Conservation (phyloP, 805 yeast genomes). For the Schwanniomyces polymorphus region DNA sequence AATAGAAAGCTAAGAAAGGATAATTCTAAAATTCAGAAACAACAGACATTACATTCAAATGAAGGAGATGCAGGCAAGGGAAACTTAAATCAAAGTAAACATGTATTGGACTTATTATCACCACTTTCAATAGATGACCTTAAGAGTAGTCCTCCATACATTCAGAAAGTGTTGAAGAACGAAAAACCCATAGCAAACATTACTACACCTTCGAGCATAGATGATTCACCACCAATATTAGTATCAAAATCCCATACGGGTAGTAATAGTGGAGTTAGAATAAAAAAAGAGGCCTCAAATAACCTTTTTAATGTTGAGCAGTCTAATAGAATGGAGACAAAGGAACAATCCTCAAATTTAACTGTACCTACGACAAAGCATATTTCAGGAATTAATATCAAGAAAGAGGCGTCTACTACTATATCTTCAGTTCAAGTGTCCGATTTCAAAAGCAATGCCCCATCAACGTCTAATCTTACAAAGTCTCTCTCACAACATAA, state of each 20-base stretch:
- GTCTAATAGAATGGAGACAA: neutral
- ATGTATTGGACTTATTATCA: conserved; percentile 37
- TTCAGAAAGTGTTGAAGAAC: conserved; percentile 2
- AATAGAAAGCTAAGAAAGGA: conserved; percentile 39
- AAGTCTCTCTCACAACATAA: conserved; percentile 16
- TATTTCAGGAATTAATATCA: conserved; percentile 9
- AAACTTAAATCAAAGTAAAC: conserved; percentile 11
- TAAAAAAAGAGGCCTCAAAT: conserved; percentile 18
- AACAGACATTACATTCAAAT: conserved; percentile 4
- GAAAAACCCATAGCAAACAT: conserved; percentile 4
- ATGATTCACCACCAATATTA: conserved; percentile 7
- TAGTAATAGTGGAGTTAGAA: conserved; percentile 2
- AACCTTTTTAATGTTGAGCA: conserved; percentile 2
- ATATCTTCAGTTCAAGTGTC: conserved; percentile 14
- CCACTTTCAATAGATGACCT: conserved; percentile 41
- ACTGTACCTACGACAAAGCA: neutral
- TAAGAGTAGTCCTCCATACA: conserved; percentile 18
- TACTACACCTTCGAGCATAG: conserved; percentile 34
- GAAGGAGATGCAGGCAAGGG: neutral
- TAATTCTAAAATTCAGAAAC: conserved; percentile 24
- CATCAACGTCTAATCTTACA: conserved; percentile 20
- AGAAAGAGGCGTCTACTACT: conserved; percentile 17
- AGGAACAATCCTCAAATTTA: no score
- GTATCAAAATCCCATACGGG: neutral
- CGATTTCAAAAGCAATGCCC: neutral